Conservation (phyloP, 257 asterid genomes). For the Mitragyna speciosa region DNA sequence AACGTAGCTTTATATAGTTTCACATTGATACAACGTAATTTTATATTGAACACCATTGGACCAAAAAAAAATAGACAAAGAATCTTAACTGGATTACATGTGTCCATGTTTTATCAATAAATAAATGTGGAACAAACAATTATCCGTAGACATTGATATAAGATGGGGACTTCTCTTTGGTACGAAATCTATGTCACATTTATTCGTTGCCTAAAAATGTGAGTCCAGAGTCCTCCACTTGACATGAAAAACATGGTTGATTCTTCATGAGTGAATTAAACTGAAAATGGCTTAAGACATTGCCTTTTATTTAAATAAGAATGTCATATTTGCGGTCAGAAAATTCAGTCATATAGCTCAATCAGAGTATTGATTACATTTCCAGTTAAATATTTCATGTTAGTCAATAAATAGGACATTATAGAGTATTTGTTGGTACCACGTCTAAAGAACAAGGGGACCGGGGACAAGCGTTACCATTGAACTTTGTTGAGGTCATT, state of each 20-base stretch:
- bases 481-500: not conserved
- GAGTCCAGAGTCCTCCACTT: not conserved
- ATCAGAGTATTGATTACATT: not conserved
- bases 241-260: not conserved
- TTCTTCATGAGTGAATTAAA: not conserved
- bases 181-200: not conserved
- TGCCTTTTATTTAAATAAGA: too few relatives aligned
- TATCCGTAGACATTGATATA: not conserved
- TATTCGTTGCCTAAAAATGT: not conserved
- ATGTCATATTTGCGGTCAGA: too few relatives aligned
- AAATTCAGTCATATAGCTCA: not conserved
- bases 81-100: too few relatives aligned
- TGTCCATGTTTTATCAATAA: too few relatives aligned
- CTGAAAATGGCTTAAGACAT: too few relatives aligned
- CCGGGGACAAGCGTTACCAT: not conserved
- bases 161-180: conserved; percentile 2
- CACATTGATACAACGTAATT: too few relatives aligned
- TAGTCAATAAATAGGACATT: not conserved
- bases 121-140: not conserved
- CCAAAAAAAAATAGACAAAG: too few relatives aligned
- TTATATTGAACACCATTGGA: too few relatives aligned
- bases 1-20: too few relatives aligned
- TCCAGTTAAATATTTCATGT: not conserved
- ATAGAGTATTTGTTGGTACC: not conserved
- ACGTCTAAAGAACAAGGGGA: not conserved